Base-by-base conservation (phyloP, 1,284 basidiomycete genomes). In the Wolfiporia cocos region DNA sequence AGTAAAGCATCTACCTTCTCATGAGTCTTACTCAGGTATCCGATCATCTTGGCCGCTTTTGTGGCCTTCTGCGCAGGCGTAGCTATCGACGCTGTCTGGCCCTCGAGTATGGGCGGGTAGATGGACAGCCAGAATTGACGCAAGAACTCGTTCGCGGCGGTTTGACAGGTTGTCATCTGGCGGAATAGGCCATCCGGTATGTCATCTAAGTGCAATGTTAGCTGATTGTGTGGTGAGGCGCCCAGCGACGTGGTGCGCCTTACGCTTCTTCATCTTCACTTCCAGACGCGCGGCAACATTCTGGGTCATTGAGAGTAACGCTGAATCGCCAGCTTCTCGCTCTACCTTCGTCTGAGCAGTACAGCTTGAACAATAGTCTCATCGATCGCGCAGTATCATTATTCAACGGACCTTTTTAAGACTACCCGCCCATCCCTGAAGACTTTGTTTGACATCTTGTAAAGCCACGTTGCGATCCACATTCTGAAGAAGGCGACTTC, bases 71-170 rank as follows among this genome's bases (percentile, higher is more conserved):
- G 82, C 2, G 75, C 71, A 9, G 76, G 69, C 1, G 78, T 78
- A 5, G 73, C 61, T 1, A 66, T 52, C 3, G 67, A 61, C 2
- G 74, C 56, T 0, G 70, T 67, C 47, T 72, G 72, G 14, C 73
- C 57, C 24, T 89, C 82, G 15, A 73, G 69, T 0, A 76, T 65
- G 2, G 86, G 77, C 1, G 94, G 94, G 43, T 94, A 86, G 38
- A 91, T 76, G 1, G 92, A 78, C 9, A 85, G 75, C 93, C 94
- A 99, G 59, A 93, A 98, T 59, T 98, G 95, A 9, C 95, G 80
- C 9, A 99, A 71, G 61, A 98, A 97, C 63, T 99, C 95, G 52
- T 91, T 93, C 2, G 93, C 86, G 1, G 93, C 86, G 0, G 91
- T 92, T 57, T 97, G 92, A 53, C 89, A 88, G 0, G 88, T 87